These are phyloP conservation scores for Heterobasidion annosum DNA, from an alignment of 1,284 basidiomycete species.

Conservation along the genomic window DNA sequence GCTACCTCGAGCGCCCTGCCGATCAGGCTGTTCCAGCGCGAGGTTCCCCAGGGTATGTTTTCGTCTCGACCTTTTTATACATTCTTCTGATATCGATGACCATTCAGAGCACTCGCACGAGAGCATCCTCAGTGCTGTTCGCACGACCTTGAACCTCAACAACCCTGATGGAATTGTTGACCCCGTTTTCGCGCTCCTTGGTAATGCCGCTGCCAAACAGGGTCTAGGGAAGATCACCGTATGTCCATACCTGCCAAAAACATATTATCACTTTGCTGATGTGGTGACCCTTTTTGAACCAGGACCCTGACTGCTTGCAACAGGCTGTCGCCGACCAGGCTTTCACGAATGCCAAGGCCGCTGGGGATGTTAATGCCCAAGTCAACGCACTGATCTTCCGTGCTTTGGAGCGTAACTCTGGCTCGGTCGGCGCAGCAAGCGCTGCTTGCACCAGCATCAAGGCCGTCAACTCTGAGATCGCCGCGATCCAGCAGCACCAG, in stretches of 20 bases:
- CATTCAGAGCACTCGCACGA: conserved; percentile 59
- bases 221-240: conserved; percentile 49
- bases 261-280: no score
- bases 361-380: conserved; percentile 45
- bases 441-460: conserved; percentile 43
- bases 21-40: conserved; percentile 29
- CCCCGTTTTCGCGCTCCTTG: conserved; percentile 61
- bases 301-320: conserved; percentile 59
- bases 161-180: conserved; percentile 56
- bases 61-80: not conserved
- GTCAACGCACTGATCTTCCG: conserved; percentile 55
- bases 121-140: conserved; percentile 41
- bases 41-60: conserved; percentile 54
- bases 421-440: conserved; percentile 39
- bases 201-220: conserved; percentile 47
- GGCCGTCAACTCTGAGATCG: conserved; percentile 58
- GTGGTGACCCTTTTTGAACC: not conserved
- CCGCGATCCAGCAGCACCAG: conserved; percentile 59
- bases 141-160: conserved; percentile 36
- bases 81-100: not conserved
- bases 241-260: conserved; percentile 8
- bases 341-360: conserved; percentile 64
- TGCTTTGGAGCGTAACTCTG: conserved; percentile 62
- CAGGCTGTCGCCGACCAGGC: conserved; percentile 58
- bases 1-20: conserved; percentile 31